Base-by-base conservation (phyloP, 345 rosid genomes). In the Ailanthus altissimus region DNA sequence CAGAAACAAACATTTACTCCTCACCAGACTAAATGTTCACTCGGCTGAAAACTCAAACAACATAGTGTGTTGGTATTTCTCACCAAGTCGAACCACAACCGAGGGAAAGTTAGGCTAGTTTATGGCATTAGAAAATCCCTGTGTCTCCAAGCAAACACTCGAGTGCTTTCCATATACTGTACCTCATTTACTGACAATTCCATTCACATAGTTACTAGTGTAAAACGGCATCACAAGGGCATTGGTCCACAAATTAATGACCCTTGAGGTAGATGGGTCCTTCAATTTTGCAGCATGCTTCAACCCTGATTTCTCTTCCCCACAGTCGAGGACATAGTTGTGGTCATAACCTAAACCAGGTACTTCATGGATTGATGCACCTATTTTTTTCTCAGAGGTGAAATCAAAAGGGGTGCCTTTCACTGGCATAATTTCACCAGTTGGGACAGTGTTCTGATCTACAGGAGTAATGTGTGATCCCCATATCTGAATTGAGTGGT, bases 211-310 rank as follows among this genome's bases (percentile, higher is more conserved):
- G 84, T 95, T 95, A 20, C 82, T 97, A 0, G 97, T 92, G 81
- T 95, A 95, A 74, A 92, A 93, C 85, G 93, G 98, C 94, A 95
- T 84, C 32, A 98, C 98, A 0, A 97, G 99, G 4, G 86, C 89
- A 84, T 89, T 79, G 18, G 94, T 95, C 99, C 99, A 95, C 79
- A 95, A 73, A 79, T 90, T 83, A 75, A 95, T 75, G 21, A 89
- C 97, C 82, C 98, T 90, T 6, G 90, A 85, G 86, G 92, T 84
- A 0, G 79, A 83, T 18, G 90, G 89, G 18, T 93, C 90, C 81
- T 86, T 92, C 66, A 92, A 74, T 77, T 80, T 93, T 0, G 87
- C 97, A 10, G 93, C 98, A 36, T 79, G 93, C 79, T 84, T 92
- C 83, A 96, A 72, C 26, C 97, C 97, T 0, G 71, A 82, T 56